These are phyloP conservation scores for Alternaria arbusti DNA, from an alignment of 2,329 filamentous ascomycete genomes.

Conservation along the genomic window DNA sequence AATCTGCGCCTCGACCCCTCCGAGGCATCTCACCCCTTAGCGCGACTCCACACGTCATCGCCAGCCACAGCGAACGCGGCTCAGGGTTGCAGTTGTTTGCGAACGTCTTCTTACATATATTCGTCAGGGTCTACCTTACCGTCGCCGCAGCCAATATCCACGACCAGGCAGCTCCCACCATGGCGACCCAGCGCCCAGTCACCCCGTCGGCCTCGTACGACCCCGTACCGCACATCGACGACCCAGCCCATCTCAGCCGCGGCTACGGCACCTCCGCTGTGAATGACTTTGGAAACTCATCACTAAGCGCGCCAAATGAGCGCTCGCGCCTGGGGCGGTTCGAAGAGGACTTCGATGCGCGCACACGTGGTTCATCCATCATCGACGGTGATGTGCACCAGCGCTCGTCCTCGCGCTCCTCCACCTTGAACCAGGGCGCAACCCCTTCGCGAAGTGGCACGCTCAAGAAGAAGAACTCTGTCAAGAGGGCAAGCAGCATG, in stretches of 20 bases:
- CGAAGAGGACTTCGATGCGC: slow-evolving; percentile 74
- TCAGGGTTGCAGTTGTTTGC: slow-evolving; percentile 8
- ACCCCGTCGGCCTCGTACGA: slow-evolving; percentile 36
- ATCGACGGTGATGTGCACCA: slow-evolving; percentile 63
- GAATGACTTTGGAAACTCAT: slow-evolving; percentile 49
- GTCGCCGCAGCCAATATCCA: slow-evolving; percentile 1
- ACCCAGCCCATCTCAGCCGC: slow-evolving; percentile 46
- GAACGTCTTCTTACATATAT: slow-evolving; percentile 12
- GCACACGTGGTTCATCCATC: slow-evolving; percentile 70
- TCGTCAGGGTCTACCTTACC: slow-evolving; percentile 9
- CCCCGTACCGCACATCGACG: slow-evolving; percentile 44
- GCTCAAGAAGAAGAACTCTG: slow-evolving; percentile 84
- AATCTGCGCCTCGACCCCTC: slow-evolving; percentile 25
- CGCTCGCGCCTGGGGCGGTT: slow-evolving; percentile 58
- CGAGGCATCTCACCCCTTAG: slow-evolving; percentile 11
- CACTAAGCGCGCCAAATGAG: slow-evolving; percentile 37
- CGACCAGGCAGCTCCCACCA: slow-evolving; percentile 14
- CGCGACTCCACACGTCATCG: slow-evolving; percentile 26
- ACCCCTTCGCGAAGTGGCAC: slow-evolving; percentile 70
- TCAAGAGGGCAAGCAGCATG: slow-evolving; percentile 75
- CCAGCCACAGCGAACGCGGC: slow-evolving; percentile 19
- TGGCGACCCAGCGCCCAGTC: slow-evolving; percentile 37
- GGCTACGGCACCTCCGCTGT: slow-evolving; percentile 40
- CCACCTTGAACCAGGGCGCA: slow-evolving; percentile 50
- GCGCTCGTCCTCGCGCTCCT: slow-evolving; percentile 66